These are phyloP conservation scores for Suillus americanus DNA, from an alignment of 768 basidiomycete species.

Conservation along the genomic window DNA sequence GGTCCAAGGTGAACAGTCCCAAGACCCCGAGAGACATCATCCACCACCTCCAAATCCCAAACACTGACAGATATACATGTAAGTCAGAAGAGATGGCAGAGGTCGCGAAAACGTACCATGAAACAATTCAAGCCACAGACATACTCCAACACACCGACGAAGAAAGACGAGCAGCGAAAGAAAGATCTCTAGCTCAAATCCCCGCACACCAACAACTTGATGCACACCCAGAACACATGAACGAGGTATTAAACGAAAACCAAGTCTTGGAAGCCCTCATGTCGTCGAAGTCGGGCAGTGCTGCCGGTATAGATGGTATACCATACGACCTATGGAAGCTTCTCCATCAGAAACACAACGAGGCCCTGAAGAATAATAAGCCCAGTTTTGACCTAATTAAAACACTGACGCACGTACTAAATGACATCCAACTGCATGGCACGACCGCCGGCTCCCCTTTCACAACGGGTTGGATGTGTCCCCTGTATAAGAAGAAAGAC, in stretches of 20 bases:
- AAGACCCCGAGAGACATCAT: background rate
- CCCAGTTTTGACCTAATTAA: no score
- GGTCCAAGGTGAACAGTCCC: background rate
- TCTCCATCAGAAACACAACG: background rate
- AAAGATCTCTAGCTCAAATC: background rate
- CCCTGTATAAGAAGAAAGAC: conserved; percentile 30
- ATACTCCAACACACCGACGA: no score
- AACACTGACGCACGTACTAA: conserved; percentile 4
- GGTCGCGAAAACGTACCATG: background rate
- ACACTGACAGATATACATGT: background rate
- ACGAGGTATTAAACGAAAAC: background rate
- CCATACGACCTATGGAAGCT: conserved; percentile 31
- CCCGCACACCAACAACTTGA: background rate
- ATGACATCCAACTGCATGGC: conserved; percentile 30
- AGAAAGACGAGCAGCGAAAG: background rate
- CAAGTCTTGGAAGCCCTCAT: conserved; percentile 19
- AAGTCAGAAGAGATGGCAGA: background rate
- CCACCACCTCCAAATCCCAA: rapidly evolving
- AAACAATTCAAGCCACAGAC: rapidly evolving
- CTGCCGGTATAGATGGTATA: conserved; percentile 27
- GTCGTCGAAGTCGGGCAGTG: conserved; percentile 16
- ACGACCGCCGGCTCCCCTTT: conserved; percentile 23
- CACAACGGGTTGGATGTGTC: conserved; percentile 33
- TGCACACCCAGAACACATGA: background rate
- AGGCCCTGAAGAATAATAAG: no score